Base-by-base conservation (phyloP, 1,284 basidiomycete genomes). In the Neonothopanus nambi region DNA sequence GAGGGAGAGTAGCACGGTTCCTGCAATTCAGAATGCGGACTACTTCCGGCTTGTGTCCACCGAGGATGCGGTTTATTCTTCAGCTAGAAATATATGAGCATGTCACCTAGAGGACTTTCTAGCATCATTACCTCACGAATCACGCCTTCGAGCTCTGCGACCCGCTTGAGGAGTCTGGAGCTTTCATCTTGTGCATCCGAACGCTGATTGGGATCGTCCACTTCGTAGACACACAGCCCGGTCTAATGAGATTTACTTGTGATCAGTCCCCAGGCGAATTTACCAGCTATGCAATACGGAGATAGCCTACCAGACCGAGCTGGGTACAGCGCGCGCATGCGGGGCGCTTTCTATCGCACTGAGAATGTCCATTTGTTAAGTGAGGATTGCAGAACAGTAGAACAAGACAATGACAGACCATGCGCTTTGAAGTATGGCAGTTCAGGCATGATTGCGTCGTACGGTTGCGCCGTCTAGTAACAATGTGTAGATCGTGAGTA, bases 111-210 rank as follows among this genome's bases (percentile, higher is more conserved):
- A 21, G n/a, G 56, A 28, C 44, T 33, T 15, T 15, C 45, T 24
- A 15, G 8, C 21, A 17, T 48, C 62, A 66, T 56, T 65, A 84
- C 85, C 74, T 92, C 89, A 37, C 90, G 82, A 54, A 93, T 87
- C 28, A 93, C 87, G 51, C 87, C 85, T 67, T 93, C 91, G 2
- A 93, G 76, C 62, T 93, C 90, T 7, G 89, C 89, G 28, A 93
- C 85, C 38, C 90, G 82, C 55, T 83, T 82, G 51, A 88, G 79
- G 28, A 93, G 74, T 37, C 85, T 77, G 38, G 81, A 77, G 37
- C 78, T 78, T 64, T 92, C 90, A 54, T 87, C 85, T 57, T 77
- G 75, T n/a, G 63, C 61, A 50, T 75, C 71, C 12, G 64, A 61
- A 72, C 76, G 70, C 72, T 84, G 75, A 66, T 73, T 82, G 7